phyloP scores from a whole-genome alignment of 139 green algal genomes.

The Chlorella sorokiniana region DNA sequence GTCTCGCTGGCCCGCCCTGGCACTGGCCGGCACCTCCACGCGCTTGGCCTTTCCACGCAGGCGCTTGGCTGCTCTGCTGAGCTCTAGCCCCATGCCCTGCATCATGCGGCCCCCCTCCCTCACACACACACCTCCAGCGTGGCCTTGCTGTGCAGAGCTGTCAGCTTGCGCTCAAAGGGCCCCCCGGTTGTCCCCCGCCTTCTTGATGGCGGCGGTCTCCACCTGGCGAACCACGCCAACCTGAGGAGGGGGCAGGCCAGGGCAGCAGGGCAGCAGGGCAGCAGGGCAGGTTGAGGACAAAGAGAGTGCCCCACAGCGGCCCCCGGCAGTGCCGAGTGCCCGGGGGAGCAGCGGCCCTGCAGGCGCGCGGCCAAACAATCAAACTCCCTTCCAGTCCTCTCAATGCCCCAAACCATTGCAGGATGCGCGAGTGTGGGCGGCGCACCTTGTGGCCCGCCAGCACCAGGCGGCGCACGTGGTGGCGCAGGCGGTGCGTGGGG shows the following conservation, averaged over 20 bases:
- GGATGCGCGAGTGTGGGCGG: background rate
- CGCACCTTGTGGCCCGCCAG: constrained; percentile 25
- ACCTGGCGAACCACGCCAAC: constrained; percentile 80
- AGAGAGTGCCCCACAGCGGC: too few species aligned
- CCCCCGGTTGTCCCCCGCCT: constrained; percentile 57
- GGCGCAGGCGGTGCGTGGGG: constrained; percentile 78
- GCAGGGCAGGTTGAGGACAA: background rate
- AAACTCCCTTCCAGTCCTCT: too few species aligned
- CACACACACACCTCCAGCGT: constrained; percentile 77
- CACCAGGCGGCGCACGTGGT: constrained; percentile 58
- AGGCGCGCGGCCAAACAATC: too few species aligned
- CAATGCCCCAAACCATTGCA: too few species aligned
- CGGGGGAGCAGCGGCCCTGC: too few species aligned
- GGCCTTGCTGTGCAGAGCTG: constrained; percentile 83
- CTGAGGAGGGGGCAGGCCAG: constrained; percentile 39
- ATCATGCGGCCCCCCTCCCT: background rate
- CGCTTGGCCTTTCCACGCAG: too few species aligned
- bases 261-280: too few species aligned
- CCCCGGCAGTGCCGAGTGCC: too few species aligned
- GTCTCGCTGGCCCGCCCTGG: too few species aligned
- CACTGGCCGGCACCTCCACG: too few species aligned
- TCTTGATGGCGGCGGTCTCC: constrained; percentile 90
- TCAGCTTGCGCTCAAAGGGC: constrained; percentile 80
- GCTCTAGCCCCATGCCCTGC: too few species aligned
- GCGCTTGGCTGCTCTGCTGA: too few species aligned